These are phyloP conservation scores for Solanum habrochaites DNA, from an alignment of 257 asterid genomes.

Conservation along the genomic window DNA sequence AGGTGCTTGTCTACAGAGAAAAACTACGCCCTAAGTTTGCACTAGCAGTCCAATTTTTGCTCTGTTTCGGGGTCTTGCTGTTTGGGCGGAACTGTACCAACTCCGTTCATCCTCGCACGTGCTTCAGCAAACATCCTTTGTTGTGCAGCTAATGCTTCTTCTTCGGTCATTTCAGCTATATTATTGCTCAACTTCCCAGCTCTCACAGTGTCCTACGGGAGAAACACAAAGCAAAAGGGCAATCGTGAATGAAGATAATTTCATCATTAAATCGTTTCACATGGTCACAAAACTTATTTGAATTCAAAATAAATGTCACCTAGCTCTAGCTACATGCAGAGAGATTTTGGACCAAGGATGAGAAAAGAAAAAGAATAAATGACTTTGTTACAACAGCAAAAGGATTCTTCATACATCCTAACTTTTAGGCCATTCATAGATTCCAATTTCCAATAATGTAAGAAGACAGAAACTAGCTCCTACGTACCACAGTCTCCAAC, in stretches of 20 bases:
- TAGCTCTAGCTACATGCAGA: neutral
- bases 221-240: neutral
- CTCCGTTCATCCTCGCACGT: conserved; percentile 88
- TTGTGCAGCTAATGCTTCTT: conserved; percentile 79
- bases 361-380: neutral
- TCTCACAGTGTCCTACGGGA: conserved; percentile 57
- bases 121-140: conserved; percentile 99
- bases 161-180: conserved; percentile 92
- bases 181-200: conserved; percentile 65
- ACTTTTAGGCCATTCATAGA: neutral
- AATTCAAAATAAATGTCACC: neutral
- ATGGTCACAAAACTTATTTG: neutral
- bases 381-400: neutral
- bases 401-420: neutral
- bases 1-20: neutral
- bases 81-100: conserved; percentile 38
- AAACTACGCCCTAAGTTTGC: neutral
- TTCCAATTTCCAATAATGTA: neutral
- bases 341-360: neutral
- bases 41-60: neutral
- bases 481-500: conserved; percentile 57
- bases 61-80: conserved; percentile 23
- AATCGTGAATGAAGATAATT: neutral
- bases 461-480: neutral
- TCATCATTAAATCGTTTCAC: neutral